These are phyloP conservation scores for Mediolabrus comicus DNA, from an alignment of 108 stramenopile genomes.

Conservation along the genomic window DNA sequence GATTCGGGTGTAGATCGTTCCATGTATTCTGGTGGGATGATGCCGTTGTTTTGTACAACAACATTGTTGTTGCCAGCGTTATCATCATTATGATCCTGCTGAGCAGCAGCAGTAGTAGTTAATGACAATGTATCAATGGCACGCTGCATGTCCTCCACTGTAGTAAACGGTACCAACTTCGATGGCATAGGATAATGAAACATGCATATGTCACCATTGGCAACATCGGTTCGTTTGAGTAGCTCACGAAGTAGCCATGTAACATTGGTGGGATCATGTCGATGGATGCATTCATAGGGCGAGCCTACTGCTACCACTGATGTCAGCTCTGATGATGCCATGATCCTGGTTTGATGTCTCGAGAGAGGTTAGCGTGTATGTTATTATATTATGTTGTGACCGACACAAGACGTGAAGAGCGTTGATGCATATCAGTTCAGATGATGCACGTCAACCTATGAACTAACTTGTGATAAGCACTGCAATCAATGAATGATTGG, in stretches of 20 bases:
- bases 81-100: not conserved
- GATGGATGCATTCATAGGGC: not conserved
- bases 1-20: constrained; percentile 6
- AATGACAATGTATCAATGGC: not conserved
- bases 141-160: not conserved
- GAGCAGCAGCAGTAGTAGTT: too few relatives aligned
- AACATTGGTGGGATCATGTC: not conserved
- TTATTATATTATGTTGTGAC: too few relatives aligned
- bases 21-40: not conserved
- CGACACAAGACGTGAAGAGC: too few relatives aligned
- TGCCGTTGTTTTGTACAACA: not conserved
- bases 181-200: constrained; percentile 12
- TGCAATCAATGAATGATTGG: too few relatives aligned
- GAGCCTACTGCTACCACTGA: not conserved
- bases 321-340: not conserved
- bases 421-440: too few relatives aligned
- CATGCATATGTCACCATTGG: constrained; percentile 31
- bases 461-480: too few relatives aligned
- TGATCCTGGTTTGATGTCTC: too few relatives aligned
- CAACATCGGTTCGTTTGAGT: constrained; percentile 12
- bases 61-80: not conserved
- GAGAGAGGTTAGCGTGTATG: too few relatives aligned
- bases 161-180: not conserved
- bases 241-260: constrained; percentile 10
- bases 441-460: too few relatives aligned